These are phyloP conservation scores for Epicoccum nigrum DNA, from an alignment of 2,329 filamentous ascomycete genomes.

Conservation along the genomic window DNA sequence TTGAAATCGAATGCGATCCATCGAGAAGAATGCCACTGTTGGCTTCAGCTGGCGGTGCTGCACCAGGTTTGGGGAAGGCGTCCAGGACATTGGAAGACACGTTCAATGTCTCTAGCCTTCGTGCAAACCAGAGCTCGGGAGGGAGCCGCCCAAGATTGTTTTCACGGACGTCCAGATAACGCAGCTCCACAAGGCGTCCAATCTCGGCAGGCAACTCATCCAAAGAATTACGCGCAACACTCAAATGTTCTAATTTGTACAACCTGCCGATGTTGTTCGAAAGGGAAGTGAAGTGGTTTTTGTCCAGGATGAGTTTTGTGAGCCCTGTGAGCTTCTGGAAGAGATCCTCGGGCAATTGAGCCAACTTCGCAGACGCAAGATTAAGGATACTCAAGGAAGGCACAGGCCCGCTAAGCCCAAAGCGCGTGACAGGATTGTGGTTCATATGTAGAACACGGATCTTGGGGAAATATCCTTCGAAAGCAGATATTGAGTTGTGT, in stretches of 20 bases:
- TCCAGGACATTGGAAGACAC: constrained; percentile 93
- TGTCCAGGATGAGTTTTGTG: constrained; percentile 86
- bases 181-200: constrained; percentile 83
- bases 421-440: constrained; percentile 93
- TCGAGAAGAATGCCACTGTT: constrained; percentile 44
- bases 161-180: constrained; percentile 84
- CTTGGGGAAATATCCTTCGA: constrained; percentile 84
- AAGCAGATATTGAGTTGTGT: constrained; percentile 90
- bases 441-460: constrained; percentile 87
- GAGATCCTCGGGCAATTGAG: constrained; percentile 82
- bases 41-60: constrained; percentile 64
- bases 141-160: constrained; percentile 92
- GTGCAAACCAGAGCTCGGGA: constrained; percentile 94
- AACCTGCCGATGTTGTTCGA: constrained; percentile 85
- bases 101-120: constrained; percentile 88
- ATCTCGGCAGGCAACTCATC: constrained; percentile 85
- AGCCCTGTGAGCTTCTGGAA: constrained; percentile 88
- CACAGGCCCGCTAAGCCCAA: constrained; percentile 78
- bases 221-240: constrained; percentile 89
- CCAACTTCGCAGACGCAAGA: constrained; percentile 87
- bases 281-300: constrained; percentile 92
- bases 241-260: constrained; percentile 84
- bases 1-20: constrained; percentile 56
- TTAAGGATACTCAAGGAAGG: constrained; percentile 86
- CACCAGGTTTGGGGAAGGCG: constrained; percentile 83